phyloP scores from a whole-genome alignment of 495 filamentous ascomycete genomes.

The Penicillium manginii region DNA sequence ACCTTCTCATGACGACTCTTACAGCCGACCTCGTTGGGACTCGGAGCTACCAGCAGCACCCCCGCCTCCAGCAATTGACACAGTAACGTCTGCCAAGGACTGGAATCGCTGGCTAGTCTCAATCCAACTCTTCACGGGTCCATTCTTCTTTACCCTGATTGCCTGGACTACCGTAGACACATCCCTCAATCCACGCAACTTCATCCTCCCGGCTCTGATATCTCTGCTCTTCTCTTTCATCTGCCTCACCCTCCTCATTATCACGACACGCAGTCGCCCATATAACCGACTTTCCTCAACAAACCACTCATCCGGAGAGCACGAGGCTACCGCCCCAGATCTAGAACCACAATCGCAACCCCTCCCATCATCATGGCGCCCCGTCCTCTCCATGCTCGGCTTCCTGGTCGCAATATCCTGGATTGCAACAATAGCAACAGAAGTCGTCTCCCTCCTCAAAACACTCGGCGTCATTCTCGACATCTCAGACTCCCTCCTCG shows the following conservation, averaged over 20 bases:
- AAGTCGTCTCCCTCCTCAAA: constrained; percentile 95
- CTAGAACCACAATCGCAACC: constrained; percentile 33
- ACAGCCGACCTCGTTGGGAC: constrained; percentile 39
- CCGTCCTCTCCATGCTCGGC: constrained; percentile 82
- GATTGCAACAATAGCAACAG: constrained; percentile 95
- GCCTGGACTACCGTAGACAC: constrained; percentile 71
- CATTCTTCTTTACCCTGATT: constrained; percentile 78
- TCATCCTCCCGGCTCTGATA: constrained; percentile 68
- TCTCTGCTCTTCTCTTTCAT: constrained; percentile 71
- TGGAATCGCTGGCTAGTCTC: constrained; percentile 93
- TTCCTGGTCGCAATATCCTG: constrained; percentile 90
- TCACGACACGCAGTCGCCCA: constrained; percentile 56
- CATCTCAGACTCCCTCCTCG: constrained; percentile 95
- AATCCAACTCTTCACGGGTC: constrained; percentile 84
- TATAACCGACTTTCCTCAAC: constrained; percentile 3
- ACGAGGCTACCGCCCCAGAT: neutral
- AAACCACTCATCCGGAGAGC: constrained; percentile 5
- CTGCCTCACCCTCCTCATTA: constrained; percentile 62
- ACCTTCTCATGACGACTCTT: constrained; percentile 17
- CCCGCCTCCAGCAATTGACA: constrained; percentile 26
- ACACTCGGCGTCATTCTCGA: constrained; percentile 88
- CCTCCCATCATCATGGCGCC: constrained; percentile 65
- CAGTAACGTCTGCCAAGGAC: constrained; percentile 43
- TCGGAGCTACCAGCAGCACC: constrained; percentile 44
- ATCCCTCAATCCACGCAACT: constrained; percentile 48